Evolutionary conservation across 352 stramenopile genomes (phyloP).

Genomic region (Pythium sukuiense): DNA sequence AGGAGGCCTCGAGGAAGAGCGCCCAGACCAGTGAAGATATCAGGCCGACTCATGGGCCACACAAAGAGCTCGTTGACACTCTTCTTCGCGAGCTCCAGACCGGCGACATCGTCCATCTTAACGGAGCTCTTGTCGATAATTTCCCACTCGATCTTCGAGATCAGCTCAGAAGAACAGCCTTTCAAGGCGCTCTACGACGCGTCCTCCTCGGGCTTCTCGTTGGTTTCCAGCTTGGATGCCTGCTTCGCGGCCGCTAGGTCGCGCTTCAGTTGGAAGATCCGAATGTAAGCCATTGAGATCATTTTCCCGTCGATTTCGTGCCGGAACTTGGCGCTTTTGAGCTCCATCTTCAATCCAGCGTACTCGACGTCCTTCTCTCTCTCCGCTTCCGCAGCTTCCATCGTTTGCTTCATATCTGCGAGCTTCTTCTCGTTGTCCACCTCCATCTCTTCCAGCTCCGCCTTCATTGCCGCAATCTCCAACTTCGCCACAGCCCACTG

Average conservation of each 20-base stretch:
- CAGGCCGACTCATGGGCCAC: background rate
- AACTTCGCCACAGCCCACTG: background rate
- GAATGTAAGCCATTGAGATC: background rate
- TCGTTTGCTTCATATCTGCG: background rate
- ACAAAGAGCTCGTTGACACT: background rate
- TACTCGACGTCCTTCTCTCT: background rate
- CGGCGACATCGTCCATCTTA: background rate
- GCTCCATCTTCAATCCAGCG: background rate
- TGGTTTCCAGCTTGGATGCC: background rate
- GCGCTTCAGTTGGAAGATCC: background rate
- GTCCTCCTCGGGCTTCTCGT: background rate
- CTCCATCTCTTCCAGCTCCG: background rate
- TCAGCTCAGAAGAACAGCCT: background rate
- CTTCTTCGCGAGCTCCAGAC: background rate
- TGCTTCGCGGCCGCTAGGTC: background rate
- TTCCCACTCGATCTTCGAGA: background rate
- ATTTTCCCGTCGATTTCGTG: background rate
- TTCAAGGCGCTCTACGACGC: background rate
- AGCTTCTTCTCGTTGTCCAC: background rate
- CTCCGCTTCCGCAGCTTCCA: background rate
- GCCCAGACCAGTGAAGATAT: background rate
- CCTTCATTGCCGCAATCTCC: background rate
- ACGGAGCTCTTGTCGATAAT: background rate
- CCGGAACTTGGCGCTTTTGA: background rate
- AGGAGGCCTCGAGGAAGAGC: background rate